Percentiles rank a stretch among this genome's conserved stretches.
phyloP scores from a whole-genome alignment of 176 grass and related monocot genomes.

The Cymbopogon citratus region DNA sequence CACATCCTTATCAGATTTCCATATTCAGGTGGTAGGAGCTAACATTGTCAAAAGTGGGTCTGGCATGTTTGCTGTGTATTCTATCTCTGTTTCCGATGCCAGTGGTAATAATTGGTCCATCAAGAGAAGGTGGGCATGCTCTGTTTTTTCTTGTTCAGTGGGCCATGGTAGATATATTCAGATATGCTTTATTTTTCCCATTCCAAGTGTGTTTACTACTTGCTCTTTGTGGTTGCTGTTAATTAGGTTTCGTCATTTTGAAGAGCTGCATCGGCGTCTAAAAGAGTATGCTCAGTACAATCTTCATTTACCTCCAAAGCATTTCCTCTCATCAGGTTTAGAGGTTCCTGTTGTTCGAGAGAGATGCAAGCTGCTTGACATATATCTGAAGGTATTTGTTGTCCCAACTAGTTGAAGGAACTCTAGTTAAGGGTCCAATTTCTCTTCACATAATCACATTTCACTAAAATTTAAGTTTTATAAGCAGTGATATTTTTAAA shows the following conservation, averaged over 20 bases:
- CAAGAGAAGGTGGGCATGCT: conserved; percentile 75
- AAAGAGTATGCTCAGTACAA: conserved; percentile 96
- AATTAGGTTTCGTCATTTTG: conserved; percentile 94
- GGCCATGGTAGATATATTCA: conserved; percentile 2
- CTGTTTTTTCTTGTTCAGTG: conserved; percentile 17
- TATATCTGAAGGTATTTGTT: conserved; percentile 88
- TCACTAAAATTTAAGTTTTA: background rate
- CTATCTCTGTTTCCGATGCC: conserved; percentile 79
- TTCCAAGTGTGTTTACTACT: background rate
- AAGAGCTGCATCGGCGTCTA: conserved; percentile 90
- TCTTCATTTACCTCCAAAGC: conserved; percentile 92
- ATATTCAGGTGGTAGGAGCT: conserved; percentile 76
- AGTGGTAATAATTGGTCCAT: conserved; percentile 94
- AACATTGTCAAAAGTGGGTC: conserved; percentile 99
- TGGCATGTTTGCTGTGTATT: conserved; percentile 97
- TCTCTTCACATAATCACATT: background rate
- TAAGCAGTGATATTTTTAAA: background rate
- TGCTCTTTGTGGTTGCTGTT: background rate
- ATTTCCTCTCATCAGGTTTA: conserved; percentile 95
- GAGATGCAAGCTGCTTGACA: conserved; percentile 91
- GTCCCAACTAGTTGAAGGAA: conserved; percentile 20
- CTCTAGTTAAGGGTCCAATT: conserved; percentile 8
- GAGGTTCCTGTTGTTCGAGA: conserved; percentile 88
- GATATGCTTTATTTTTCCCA: background rate
- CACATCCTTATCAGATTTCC: conserved; percentile 30